A percentile compares a stretch with the other conserved stretches of the same genome.
phyloP scores from a whole-genome alignment of 2,329 filamentous ascomycete species.

The Hypoxylon sp. region DNA sequence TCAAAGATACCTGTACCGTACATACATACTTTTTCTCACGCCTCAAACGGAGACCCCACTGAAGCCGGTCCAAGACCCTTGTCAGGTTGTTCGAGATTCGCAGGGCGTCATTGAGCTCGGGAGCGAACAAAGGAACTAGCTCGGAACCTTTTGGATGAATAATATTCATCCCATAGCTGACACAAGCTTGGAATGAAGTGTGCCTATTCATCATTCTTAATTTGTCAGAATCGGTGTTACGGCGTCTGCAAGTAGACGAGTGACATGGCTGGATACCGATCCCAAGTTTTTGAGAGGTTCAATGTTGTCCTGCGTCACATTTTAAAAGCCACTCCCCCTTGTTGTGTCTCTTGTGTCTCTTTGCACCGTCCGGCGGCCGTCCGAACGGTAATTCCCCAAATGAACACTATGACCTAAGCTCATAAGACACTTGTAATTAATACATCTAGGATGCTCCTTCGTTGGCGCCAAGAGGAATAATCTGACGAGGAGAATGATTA shows the following conservation, averaged over 20 bases:
- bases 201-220: constrained; percentile 9
- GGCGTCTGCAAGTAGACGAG: constrained; percentile 7
- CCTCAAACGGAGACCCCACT: constrained; percentile 46
- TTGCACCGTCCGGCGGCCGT: constrained; percentile 37
- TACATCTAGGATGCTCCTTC: constrained; percentile 4
- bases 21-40: constrained; percentile 28
- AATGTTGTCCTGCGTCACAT: constrained; percentile 25
- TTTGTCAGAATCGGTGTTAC: constrained; percentile 39
- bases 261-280: constrained; percentile 15
- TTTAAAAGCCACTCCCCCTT: constrained; percentile 6
- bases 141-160: constrained; percentile 32
- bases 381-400: constrained; percentile 39
- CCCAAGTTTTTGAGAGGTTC: constrained; percentile 13
- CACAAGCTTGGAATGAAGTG: constrained; percentile 8
- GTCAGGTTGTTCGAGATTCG: constrained; percentile 15
- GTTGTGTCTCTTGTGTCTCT: constrained; percentile 14
- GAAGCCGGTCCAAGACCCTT: constrained; percentile 20
- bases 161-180: constrained; percentile 32
- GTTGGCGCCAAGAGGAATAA: constrained; percentile 31
- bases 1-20: constrained; percentile 14
- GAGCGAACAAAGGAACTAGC: constrained; percentile 11
- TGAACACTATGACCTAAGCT: constrained; percentile 1
- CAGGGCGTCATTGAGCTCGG: constrained; percentile 2
- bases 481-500: constrained; percentile 19
- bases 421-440: constrained; percentile 5